Conservation (phyloP, 345 rosid species). For the Triadica sebifera region DNA sequence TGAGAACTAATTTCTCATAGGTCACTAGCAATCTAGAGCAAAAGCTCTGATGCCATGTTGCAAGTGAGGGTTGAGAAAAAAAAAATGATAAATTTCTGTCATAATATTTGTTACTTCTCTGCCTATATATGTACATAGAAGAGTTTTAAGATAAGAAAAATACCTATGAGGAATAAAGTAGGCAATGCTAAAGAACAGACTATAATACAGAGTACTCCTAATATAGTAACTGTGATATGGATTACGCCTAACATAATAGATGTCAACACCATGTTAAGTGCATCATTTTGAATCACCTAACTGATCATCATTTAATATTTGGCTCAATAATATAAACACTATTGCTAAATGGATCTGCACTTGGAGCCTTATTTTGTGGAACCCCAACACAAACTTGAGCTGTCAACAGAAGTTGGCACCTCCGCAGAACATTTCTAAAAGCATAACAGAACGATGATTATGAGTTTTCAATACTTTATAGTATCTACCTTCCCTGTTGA, state of each 20-base stretch:
- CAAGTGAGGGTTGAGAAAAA: not conserved
- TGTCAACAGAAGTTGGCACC: not conserved
- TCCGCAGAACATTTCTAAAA: constrained; percentile 1
- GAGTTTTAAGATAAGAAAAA: not conserved
- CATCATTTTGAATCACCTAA: not conserved
- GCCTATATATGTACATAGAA: not conserved
- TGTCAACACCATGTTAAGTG: not conserved
- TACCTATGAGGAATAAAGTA: not conserved
- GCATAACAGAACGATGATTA: not conserved
- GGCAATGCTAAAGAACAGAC: no score
- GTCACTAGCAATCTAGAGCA: no score
- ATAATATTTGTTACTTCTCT: not conserved
- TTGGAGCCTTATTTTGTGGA: not conserved
- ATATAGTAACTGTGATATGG: not conserved
- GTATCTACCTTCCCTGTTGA: constrained; percentile 89
- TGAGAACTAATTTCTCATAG: no score
- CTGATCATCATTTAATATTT: not conserved
- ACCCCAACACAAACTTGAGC: not conserved
- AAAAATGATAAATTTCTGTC: not conserved
- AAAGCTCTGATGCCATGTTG: not conserved
- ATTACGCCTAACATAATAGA: not conserved
- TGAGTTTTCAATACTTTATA: not conserved
- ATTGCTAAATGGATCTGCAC: not conserved
- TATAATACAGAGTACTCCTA: not conserved
- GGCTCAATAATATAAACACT: not conserved